phyloP scores from a whole-genome alignment of 2,329 filamentous ascomycete genomes.

The Clonostachys byssicola region DNA sequence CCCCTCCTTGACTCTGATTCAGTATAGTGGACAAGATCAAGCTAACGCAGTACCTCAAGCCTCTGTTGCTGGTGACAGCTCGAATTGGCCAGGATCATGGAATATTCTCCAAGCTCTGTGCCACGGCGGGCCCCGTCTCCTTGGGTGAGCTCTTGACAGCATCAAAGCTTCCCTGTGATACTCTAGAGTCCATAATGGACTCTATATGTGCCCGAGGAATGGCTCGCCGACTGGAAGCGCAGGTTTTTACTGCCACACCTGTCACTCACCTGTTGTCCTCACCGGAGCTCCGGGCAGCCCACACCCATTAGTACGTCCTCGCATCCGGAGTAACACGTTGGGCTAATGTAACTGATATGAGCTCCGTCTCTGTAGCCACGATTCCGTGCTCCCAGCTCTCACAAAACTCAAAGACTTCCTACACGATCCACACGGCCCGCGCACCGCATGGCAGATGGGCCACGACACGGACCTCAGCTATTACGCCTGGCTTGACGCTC shows the following conservation, averaged over 20 bases:
- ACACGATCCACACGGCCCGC: background rate
- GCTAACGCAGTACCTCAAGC: background rate
- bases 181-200: slow-evolving; percentile 6
- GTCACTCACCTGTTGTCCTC: background rate
- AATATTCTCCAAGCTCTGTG: slow-evolving; percentile 5
- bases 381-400: background rate
- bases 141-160: slow-evolving; percentile 4
- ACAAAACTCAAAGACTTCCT: slow-evolving; percentile 1
- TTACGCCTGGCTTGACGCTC: slow-evolving; percentile 10
- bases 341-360: slow-evolving; percentile 5
- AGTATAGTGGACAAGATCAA: too few species aligned
- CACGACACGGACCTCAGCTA: slow-evolving; percentile 7
- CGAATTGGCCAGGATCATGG: slow-evolving; percentile 7
- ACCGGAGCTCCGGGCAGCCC: too few species aligned
- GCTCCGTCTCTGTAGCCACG: background rate
- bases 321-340: slow-evolving; percentile 1
- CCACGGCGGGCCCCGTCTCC: slow-evolving; percentile 3
- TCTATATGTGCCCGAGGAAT: slow-evolving; percentile 1
- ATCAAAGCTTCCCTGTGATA: slow-evolving; percentile 1
- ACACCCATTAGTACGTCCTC: background rate
- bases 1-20: too few species aligned
- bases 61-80: background rate
- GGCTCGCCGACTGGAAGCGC: slow-evolving; percentile 2
- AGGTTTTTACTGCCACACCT: slow-evolving; percentile 1
- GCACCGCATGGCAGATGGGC: slow-evolving; percentile 10